Evolutionary conservation across 2,329 filamentous ascomycete species (phyloP).

Genomic region (Xylaria sp.): DNA sequence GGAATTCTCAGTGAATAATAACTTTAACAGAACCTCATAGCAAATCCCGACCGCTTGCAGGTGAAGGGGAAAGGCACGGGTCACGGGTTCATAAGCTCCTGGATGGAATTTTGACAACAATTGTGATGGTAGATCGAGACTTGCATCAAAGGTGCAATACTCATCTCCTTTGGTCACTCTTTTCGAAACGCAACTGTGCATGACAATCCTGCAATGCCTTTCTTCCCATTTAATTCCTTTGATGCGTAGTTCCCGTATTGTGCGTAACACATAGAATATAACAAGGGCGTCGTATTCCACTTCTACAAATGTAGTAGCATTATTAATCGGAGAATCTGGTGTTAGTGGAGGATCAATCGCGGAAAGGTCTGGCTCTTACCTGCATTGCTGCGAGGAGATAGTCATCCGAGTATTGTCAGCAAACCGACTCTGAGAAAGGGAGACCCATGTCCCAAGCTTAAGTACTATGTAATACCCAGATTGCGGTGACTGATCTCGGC

Average conservation of each 20-base stretch:
- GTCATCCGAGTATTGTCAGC: conserved; percentile 20
- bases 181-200: neutral
- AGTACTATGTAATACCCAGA: conserved; percentile 5
- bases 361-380: conserved; percentile 2
- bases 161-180: neutral
- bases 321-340: neutral
- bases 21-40: conserved; percentile 30
- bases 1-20: conserved; percentile 20
- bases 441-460: conserved; percentile 23
- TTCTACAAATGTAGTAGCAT: neutral
- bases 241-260: neutral
- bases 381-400: neutral
- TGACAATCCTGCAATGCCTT: neutral
- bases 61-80: neutral
- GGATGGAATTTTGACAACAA: neutral
- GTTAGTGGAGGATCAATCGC: neutral
- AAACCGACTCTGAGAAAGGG: conserved; percentile 12
- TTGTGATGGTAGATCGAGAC: neutral
- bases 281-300: neutral
- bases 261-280: neutral
- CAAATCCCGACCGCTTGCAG: neutral
- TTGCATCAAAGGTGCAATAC: neutral
- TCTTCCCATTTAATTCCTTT: neutral
- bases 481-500: conserved; percentile 14
- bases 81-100: neutral